Base-by-base conservation (phyloP, 345 rosid species). In the Citrus mangshanensis region DNA sequence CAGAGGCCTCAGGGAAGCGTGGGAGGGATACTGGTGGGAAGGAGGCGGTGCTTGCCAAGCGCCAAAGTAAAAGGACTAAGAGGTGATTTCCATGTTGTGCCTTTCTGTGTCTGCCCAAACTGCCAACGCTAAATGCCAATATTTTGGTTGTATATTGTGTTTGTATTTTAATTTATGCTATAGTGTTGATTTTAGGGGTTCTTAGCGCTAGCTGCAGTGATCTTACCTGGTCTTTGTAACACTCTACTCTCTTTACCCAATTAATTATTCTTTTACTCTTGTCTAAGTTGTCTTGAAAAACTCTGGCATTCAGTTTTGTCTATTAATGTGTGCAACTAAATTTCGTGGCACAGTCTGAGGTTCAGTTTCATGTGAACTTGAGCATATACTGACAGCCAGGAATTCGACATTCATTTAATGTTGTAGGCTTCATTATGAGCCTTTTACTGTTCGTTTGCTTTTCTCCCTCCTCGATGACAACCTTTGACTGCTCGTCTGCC, bases 61-160 rank as follows among this genome's bases (percentile, higher is more conserved):
- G 84, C 82, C 88, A 86, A 68, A 89, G 86, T 78, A 93, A 87
- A 77, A 83, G 89, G 34, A 60, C 84, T 28, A 87, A 81, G 76
- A 78, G 88, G 77, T 89, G 78, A 77, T 37, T 14, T 54, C 19
- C 46, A 24, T 6, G 46, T 4, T 12, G 34, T 32, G 37, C 8
- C 32, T 34, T 16, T 63, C 37, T 34, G 18, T 16, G 32, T 28
- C n/a, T 27, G 30, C 34, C 34, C 3, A 62, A 62, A 30, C 34
- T 7, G 19, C 22, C 5, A 21, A 30, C 4, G 22, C 35, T 1
- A 12, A 42, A 42, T 42, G 49, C 51, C 51, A 46, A 46, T 13
- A 1, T 46, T 5, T 35, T 73, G 68, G 38, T 63, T 63, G 78
- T 75, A 28, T 21, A 9, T 74, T 21, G 21, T 27, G 64, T 18